Evolutionary conservation across 2,329 filamentous ascomycete species (phyloP), one percentile per base, ranked within the genome.

Genomic region (Phaeosphaeria sp.): DNA sequence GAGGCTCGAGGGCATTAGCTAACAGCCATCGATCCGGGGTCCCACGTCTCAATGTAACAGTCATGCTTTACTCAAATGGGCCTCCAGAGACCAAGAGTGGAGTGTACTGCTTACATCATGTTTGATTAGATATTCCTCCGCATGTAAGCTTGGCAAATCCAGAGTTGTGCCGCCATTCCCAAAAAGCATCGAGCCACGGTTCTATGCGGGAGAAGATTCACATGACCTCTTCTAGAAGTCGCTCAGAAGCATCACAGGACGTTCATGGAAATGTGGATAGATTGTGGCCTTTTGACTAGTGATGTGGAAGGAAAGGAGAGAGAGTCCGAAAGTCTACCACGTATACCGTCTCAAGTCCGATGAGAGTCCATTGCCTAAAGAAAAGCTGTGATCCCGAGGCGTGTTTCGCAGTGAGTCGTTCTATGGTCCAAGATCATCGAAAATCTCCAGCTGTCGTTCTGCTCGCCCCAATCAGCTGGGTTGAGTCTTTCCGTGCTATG

Each of bases 21-120:
- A 46, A 21, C 50, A 33, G 17, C 36, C 18, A 47, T 57, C 41
- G 39, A 57, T 57, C 49, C 23, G 46, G 51, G 55, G 27, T 52
- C 20, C 53, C 47, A 47, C 56, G 50, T 53, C 48, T 44, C 53
- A 18, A 48, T 51, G 61, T 59, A n/a, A 49, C 59, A 59, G 52
- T 13, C 44, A 48, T 50, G 43, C 50, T 48, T 55, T 50, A 44
- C 39, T 44, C 17, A 42, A 17, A 20, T 23, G 22, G 30, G 46
- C 9, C 25, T 18, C 9, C 23, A 10, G 13, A 6, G 13, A 11
- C 23, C 46, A 6, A 30, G 11, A n/a, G 13, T 4, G 17, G 46
- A 47, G 21, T 18, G 18, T 47, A 23, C 22, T 47, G 46, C 11
- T 39, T 39, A 13, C 3, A n/a, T 39, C 36, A 39, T 39, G 36